Conservation (phyloP, 2,329 filamentous ascomycete genomes). For the Grosmannia penicillata region DNA sequence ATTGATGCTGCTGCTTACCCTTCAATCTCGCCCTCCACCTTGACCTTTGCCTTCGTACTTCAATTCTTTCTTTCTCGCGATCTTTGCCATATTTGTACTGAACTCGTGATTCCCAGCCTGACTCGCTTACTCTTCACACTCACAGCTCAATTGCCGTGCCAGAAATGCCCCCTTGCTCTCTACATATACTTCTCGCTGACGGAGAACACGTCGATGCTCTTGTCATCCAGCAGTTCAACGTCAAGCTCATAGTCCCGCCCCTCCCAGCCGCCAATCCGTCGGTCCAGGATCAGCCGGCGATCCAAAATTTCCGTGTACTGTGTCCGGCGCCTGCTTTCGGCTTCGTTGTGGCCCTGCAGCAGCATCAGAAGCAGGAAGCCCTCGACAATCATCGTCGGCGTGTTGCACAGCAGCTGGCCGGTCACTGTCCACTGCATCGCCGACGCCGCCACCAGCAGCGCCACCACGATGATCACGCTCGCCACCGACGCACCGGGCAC, state of each 20-base stretch:
- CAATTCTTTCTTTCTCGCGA: too few relatives aligned
- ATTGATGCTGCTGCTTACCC: too few relatives aligned
- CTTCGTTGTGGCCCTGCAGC: constrained; percentile 14
- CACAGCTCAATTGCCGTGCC: too few relatives aligned
- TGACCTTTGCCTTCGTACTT: too few relatives aligned
- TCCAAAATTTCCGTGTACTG: constrained; percentile 15
- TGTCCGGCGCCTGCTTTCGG: constrained; percentile 11
- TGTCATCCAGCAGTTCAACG: constrained; percentile 5
- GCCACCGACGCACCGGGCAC: constrained; percentile 9
- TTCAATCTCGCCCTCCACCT: too few relatives aligned
- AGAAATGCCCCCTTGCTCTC: too few relatives aligned
- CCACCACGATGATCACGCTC: constrained; percentile 11
- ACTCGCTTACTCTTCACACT: too few relatives aligned
- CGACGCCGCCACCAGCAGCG: constrained; percentile 11
- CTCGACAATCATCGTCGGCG: constrained; percentile 17
- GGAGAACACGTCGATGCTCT: constrained; percentile 4
- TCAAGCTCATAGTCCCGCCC: constrained; percentile 7
- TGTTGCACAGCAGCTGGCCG: constrained; percentile 18
- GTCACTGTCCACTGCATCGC: constrained; percentile 16
- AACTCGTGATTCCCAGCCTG: too few relatives aligned
- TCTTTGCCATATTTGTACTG: too few relatives aligned
- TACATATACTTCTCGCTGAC: constrained; percentile 4
- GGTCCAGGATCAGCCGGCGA: constrained; percentile 14
- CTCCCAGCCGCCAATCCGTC: constrained; percentile 8
- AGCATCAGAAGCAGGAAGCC: constrained; percentile 15